Conservation (phyloP, 768 basidiomycete species). For the Tulasnella sp. region DNA sequence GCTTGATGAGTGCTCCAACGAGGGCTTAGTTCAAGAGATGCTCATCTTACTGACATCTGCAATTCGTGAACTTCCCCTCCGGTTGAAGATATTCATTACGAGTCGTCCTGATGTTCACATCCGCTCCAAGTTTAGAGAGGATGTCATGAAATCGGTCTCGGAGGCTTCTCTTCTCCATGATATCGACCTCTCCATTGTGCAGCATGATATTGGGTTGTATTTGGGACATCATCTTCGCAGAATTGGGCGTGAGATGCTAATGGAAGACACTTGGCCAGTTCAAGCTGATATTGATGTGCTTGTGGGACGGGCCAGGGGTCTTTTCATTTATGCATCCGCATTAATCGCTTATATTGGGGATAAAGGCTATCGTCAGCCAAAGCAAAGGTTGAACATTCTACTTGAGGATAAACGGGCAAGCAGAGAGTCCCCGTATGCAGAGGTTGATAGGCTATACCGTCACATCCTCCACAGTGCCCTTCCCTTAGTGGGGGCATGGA, state of each 20-base stretch:
- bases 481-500: neutral
- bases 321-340: conserved; percentile 8
- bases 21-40: conserved; percentile 12
- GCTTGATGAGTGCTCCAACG: conserved; percentile 26
- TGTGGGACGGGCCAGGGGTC: neutral
- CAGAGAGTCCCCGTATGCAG: too few relatives aligned
- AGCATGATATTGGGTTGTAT: conserved; percentile 13
- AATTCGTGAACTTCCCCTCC: conserved; percentile 20
- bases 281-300: neutral
- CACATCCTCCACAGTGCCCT: neutral
- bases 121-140: neutral
- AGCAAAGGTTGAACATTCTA: neutral
- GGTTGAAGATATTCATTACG: conserved; percentile 26
- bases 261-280: neutral
- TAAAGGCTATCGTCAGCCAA: neutral
- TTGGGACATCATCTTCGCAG: neutral
- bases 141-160: neutral
- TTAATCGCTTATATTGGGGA: neutral
- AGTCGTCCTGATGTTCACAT: conserved; percentile 25
- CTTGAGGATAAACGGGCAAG: conserved; percentile 5
- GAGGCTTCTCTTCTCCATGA: conserved; percentile 8
- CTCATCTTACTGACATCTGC: conserved; percentile 20
- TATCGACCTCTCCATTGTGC: conserved; percentile 6
- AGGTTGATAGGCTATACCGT: neutral
- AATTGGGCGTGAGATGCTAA: neutral